phyloP scores from a whole-genome alignment of 495 filamentous ascomycete genomes.

The Penicillium canariense region DNA sequence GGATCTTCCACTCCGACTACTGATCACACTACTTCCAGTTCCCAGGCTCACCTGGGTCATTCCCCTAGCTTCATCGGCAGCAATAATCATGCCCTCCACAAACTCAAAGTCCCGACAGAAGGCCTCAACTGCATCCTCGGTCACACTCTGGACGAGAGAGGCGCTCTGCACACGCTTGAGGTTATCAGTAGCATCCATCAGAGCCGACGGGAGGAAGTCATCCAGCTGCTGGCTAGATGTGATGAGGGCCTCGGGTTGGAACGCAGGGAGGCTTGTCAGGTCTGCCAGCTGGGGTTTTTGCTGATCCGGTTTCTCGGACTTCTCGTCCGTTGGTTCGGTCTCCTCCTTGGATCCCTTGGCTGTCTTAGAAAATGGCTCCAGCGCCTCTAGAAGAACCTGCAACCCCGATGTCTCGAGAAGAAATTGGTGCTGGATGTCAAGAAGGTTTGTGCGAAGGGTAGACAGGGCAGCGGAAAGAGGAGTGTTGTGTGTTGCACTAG shows the following conservation, averaged over 20 bases:
- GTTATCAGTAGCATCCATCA: constrained; percentile 86
- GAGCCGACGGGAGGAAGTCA: constrained; percentile 84
- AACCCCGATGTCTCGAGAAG: constrained; percentile 75
- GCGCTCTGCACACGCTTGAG: constrained; percentile 67
- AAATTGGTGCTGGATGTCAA: constrained; percentile 52
- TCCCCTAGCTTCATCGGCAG: constrained; percentile 52
- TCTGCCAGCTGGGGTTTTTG: constrained; percentile 43
- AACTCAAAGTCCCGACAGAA: constrained; percentile 93
- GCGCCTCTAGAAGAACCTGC: constrained; percentile 61
- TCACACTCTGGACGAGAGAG: constrained; percentile 68
- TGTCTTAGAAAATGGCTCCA: constrained; percentile 47
- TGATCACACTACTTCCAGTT: constrained; percentile 29
- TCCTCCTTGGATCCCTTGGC: constrained; percentile 19
- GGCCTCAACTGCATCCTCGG: constrained; percentile 75
- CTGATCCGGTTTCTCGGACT: constrained; percentile 33
- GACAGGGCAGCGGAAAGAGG: constrained; percentile 39
- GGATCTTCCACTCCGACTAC: constrained; percentile 27
- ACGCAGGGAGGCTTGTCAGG: constrained; percentile 54
- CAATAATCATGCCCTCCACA: constrained; percentile 68
- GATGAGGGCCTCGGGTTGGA: constrained; percentile 62
- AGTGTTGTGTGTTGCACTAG: constrained; percentile 37
- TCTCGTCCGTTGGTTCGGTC: not conserved
- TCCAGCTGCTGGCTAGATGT: constrained; percentile 76
- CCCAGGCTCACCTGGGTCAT: constrained; percentile 30
- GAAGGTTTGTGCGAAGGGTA: constrained; percentile 39